Evolutionary conservation across 495 filamentous ascomycete genomes (phyloP).

Genomic region (Neurospora sp.): DNA sequence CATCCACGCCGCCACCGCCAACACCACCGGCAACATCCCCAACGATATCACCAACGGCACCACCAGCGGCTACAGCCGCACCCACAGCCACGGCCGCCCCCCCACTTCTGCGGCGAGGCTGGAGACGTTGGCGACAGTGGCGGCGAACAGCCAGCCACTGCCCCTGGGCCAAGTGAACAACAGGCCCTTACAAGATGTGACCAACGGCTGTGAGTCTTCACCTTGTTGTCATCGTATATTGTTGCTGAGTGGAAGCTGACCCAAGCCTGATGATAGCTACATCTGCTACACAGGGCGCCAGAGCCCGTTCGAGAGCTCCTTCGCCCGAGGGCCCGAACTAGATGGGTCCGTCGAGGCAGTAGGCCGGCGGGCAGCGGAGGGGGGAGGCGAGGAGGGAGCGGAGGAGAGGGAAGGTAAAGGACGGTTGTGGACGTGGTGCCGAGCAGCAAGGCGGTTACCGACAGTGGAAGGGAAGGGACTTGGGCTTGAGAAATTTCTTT

Average conservation of each 20-base stretch:
- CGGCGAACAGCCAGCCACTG: neutral
- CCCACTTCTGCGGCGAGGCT: neutral
- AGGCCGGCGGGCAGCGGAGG: neutral
- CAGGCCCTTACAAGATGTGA: neutral
- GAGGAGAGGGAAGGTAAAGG: neutral
- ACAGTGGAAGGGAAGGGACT: neutral
- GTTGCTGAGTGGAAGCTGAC: neutral
- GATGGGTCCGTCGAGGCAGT: neutral
- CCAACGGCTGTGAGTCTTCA: neutral
- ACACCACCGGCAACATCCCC: neutral
- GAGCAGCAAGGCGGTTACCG: neutral
- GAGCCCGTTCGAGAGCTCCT: neutral
- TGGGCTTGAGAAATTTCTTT: neutral
- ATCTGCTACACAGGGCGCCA: neutral
- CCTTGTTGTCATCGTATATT: neutral
- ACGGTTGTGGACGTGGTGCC: neutral
- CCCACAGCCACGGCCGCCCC: neutral
- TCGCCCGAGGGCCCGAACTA: neutral
- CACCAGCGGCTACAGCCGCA: neutral
- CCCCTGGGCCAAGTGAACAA: neutral
- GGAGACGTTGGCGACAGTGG: neutral
- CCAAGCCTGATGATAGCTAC: neutral
- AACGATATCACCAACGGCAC: neutral
- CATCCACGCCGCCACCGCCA: neutral
- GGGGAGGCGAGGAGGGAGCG: neutral